Base-by-base conservation (phyloP, 805 yeast species). In the Jamesozyma jinghongensis region DNA sequence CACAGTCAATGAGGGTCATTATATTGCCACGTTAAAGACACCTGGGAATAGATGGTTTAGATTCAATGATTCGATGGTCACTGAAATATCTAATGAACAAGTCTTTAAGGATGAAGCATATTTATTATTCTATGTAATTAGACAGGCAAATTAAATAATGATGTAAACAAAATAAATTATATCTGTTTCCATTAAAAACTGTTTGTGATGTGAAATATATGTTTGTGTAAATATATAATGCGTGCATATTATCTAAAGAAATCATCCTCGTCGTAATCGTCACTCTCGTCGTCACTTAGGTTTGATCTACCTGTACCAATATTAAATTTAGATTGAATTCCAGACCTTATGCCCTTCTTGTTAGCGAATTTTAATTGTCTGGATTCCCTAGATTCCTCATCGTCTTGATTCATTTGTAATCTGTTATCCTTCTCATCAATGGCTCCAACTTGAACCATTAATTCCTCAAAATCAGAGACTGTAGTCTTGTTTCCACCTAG, bases 1-100 rank as follows among this genome's bases (percentile, higher is more conserved):
- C 1, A 79, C 90, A 16, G 92, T 90, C 5, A 86, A 86, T 57
- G 92, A 97, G 2, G 99, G 99, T 10, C 99, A 92, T 61, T 92
- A 92, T 59, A 73, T 88, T 12, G 81, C 92, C 14, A 71, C 80
- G 52, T 74, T 85, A 45, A 90, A 88, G 56, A 74, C 70, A 40
- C 67, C 74, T n/a, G 73, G 75, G 32, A 83, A 86, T 2, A 70
- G 74, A 52, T 92, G 99, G 99, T 82, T 82, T 57, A 79, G 77
- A 57, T 88, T 87, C 58, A 96, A 92, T 56, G 99, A 92, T 64
- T 78, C 92, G 14, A 77, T 79, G 52, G 82, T 92, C 12, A 75
- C 87, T 2, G 59, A 75, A 41, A 72, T 86, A 10, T 60, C 77
- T 7, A 76, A 71, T 40, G 75, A 76, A 36, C 79, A 79, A 42